These are phyloP conservation scores for Oenanthe javanica DNA, from an alignment of 140 eudicot genomes.

Conservation along the genomic window DNA sequence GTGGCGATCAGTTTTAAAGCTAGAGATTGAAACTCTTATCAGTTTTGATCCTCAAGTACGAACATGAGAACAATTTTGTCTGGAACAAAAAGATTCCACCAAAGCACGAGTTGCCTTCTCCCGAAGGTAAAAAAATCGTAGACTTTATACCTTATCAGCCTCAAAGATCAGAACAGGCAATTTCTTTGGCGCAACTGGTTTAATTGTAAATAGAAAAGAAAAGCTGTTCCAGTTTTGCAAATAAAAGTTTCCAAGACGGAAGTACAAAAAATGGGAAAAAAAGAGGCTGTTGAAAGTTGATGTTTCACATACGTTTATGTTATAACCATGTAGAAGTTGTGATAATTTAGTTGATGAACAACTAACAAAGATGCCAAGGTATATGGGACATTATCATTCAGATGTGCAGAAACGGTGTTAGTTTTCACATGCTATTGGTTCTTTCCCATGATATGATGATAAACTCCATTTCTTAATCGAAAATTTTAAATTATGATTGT, in stretches of 20 bases:
- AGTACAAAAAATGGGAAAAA: not conserved
- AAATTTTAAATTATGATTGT: too few relatives aligned
- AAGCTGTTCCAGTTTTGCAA: not conserved
- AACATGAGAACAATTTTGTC: constrained; percentile 63
- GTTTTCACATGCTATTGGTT: not conserved
- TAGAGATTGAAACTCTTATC: constrained; percentile 31
- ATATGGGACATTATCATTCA: not conserved
- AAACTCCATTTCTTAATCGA: not conserved
- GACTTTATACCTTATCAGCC: constrained; percentile 41
- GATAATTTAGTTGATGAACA: not conserved
- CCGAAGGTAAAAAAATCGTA: constrained; percentile 47
- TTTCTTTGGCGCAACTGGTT: constrained; percentile 18
- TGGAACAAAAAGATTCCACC: constrained; percentile 58
- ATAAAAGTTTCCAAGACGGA: not conserved
- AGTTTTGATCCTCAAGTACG: constrained; percentile 35
- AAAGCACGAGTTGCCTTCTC: constrained; percentile 43
- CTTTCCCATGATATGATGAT: not conserved
- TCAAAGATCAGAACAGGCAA: constrained; percentile 41
- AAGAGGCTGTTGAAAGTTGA: not conserved
- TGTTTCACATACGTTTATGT: not conserved
- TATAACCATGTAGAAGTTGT: not conserved
- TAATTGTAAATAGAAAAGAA: not conserved
- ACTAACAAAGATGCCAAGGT: not conserved
- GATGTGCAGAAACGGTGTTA: not conserved
- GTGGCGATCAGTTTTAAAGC: constrained; percentile 41